These are phyloP conservation scores for Solanum infundibuliforme DNA, from an alignment of 257 asterid species.

Conservation along the genomic window DNA sequence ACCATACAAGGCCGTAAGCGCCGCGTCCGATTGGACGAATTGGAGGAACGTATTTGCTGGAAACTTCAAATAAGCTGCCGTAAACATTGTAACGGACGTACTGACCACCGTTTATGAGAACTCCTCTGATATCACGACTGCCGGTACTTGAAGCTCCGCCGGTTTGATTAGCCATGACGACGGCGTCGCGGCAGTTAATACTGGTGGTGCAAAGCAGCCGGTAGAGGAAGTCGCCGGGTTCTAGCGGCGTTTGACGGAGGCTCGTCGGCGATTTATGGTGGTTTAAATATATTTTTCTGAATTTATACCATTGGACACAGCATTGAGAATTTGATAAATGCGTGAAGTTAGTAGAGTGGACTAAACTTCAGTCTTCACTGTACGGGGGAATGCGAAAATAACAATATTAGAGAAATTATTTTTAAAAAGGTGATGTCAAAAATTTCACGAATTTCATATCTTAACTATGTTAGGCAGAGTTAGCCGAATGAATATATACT, in stretches of 20 bases:
- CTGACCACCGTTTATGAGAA: conserved; percentile 50
- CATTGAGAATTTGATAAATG: not conserved
- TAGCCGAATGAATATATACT: not conserved
- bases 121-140: conserved; percentile 27
- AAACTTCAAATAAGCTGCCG: conserved; percentile 66
- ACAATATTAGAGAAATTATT: not conserved
- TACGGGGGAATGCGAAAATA: not conserved
- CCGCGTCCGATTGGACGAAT: conserved; percentile 89
- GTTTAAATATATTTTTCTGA: not conserved
- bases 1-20: conserved; percentile 92
- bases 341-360: not conserved
- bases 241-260: not conserved
- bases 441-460: not conserved
- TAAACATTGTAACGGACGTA: conserved; percentile 63
- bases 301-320: conserved; percentile 1
- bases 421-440: rapidly evolving
- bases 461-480: not conserved
- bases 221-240: not conserved
- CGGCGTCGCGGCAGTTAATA: not conserved
- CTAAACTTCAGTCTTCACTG: not conserved
- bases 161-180: conserved; percentile 28
- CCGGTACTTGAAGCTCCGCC: conserved; percentile 19
- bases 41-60: conserved; percentile 68
- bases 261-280: not conserved
- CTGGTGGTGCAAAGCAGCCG: not conserved